Conservation (phyloP, 2,329 filamentous ascomycete genomes). For the Lomentospora prolificans region DNA sequence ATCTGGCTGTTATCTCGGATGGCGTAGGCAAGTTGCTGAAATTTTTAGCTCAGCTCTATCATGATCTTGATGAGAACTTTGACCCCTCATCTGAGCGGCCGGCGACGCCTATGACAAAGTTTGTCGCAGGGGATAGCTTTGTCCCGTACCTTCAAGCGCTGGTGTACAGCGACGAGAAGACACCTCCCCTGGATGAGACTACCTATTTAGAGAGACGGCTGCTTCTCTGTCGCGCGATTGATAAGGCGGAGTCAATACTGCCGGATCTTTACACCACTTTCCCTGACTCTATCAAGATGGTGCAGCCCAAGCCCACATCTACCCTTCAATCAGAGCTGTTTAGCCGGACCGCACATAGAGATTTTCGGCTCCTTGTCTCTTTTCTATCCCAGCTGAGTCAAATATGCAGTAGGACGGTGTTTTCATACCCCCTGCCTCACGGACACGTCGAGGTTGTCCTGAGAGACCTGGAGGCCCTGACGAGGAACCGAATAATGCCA, state of each 20-base stretch:
- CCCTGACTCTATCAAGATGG: neutral
- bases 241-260: neutral
- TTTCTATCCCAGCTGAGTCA: neutral
- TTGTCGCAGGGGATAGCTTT: neutral
- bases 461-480: constrained; percentile 1
- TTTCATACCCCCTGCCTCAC: neutral
- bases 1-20: neutral
- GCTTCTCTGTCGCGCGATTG: constrained; percentile 1
- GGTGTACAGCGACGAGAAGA: neutral
- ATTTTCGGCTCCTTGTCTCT: neutral
- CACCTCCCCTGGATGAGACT: neutral
- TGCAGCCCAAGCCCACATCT: neutral
- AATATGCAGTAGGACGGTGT: neutral
- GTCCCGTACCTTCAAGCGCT: neutral
- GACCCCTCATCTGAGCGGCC: neutral
- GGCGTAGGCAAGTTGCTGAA: neutral
- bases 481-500: neutral
- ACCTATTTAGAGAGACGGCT: neutral
- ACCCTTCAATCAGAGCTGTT: neutral
- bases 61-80: neutral
- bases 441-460: neutral
- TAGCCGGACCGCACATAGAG: neutral
- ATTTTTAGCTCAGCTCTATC: neutral
- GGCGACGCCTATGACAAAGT: neutral
- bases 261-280: neutral